Evolutionary conservation across 2,329 filamentous ascomycete genomes (phyloP).

Genomic region (Cordyceps militaris): DNA sequence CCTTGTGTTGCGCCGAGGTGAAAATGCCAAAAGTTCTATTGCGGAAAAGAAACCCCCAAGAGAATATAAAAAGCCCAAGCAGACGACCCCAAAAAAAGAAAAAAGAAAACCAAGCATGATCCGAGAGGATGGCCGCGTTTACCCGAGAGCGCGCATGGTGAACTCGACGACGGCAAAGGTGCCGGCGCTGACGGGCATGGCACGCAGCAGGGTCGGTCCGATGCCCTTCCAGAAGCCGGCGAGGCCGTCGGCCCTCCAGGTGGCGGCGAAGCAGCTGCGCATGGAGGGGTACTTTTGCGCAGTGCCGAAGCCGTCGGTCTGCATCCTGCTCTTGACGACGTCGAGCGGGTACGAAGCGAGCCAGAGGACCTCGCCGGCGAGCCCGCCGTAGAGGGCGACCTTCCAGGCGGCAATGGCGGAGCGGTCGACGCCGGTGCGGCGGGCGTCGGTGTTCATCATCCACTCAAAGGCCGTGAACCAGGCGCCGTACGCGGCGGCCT

Average conservation of each 20-base stretch:
- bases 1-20: conserved; percentile 6
- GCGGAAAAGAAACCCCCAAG: background rate
- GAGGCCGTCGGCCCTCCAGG: conserved; percentile 67
- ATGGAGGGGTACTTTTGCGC: conserved; percentile 69
- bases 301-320: conserved; percentile 82
- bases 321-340: conserved; percentile 99
- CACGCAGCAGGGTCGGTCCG: conserved; percentile 80
- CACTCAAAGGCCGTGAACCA: conserved; percentile 97
- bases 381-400: conserved; percentile 83
- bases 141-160: conserved; percentile 55
- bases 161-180: conserved; percentile 82
- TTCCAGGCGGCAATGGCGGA: conserved; percentile 76
- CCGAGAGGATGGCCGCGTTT: background rate
- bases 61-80: conserved; percentile 1
- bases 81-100: background rate
- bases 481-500: conserved; percentile 88
- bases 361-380: conserved; percentile 94
- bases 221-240: conserved; percentile 93
- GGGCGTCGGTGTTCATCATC: conserved; percentile 85
- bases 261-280: conserved; percentile 84
- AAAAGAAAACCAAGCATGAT: background rate
- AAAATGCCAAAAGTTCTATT: conserved; percentile 6
- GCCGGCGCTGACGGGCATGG: conserved; percentile 96
- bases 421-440: conserved; percentile 66
- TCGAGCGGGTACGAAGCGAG: conserved; percentile 90